Evolutionary conservation across 179 eudicot genomes (phyloP), one percentile per base, ranked within the genome.

Genomic region (Patellifolia procumbens): DNA sequence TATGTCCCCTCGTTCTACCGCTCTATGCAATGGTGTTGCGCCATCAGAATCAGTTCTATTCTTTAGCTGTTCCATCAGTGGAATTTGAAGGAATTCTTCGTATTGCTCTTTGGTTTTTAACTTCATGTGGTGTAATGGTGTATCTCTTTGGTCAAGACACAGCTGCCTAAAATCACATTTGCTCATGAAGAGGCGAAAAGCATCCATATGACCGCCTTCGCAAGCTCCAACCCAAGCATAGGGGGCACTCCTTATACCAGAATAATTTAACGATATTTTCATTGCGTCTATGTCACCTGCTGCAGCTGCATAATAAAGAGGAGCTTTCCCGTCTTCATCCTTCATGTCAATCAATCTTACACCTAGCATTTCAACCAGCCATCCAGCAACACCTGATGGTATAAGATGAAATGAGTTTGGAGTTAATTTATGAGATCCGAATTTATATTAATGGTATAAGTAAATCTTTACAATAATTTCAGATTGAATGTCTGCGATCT

Each of bases 1-100:
- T 1, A 68, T 19, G 32, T 68, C 29, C 7, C 45, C 20, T 24
- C 29, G 32, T 68, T 68, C 29, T 43, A 68, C 45, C 9, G 72
- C 72, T 43, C 51, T 39, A 37, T 37, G 48, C 72, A 68, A 68
- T 35, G 72, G 72, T 20, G 72, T 37, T 24, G 51, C 51, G 22
- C 55, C 72, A 9, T 68, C 2, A 12, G 31, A 42, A 68, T 68
- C 72, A 8, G 49, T 39, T 12, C 1, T 13, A 68, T 68, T 68
- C 26, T 68, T 68, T 9, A 43, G 34, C 52, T 68, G 51, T 26
- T 8, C 51, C 16, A 68, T 43, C 8, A 43, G 11, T 43, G 49
- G 72, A 43, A 20, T 43, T 16, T 26, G 4, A 17, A 68, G 17
- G 11, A 68, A 22, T 37, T 39, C 53, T 24, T 45, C 31, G 39